These are phyloP conservation scores for Citrus trifoliata DNA, from an alignment of 345 rosid species.

Conservation along the genomic window DNA sequence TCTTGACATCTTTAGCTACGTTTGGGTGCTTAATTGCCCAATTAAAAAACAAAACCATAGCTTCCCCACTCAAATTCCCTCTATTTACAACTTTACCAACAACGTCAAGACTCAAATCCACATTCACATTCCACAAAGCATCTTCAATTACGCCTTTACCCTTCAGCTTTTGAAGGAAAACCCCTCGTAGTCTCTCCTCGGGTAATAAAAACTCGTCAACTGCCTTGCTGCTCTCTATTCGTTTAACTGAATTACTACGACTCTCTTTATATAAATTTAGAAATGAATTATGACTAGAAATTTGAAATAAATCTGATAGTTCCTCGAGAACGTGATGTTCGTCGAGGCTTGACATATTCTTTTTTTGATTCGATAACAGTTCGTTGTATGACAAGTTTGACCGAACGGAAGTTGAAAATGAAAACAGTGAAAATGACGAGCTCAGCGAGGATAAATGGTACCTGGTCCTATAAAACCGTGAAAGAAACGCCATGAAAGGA, in stretches of 20 bases:
- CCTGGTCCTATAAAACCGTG: conserved; percentile 15
- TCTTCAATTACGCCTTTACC: conserved; percentile 50
- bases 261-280: conserved; percentile 7
- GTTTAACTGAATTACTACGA: conserved; percentile 1
- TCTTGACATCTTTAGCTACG: conserved; percentile 38
- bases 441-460: conserved; percentile 9
- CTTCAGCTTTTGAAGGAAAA: conserved; percentile 68
- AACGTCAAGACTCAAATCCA: conserved; percentile 49
- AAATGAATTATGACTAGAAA: conserved; percentile 23
- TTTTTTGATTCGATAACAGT: conserved; percentile 1
- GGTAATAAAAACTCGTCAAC: conserved; percentile 55
- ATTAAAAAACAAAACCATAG: conserved; percentile 61
- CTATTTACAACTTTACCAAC: conserved; percentile 61
- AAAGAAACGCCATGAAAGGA: not conserved
- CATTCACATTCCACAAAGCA: conserved; percentile 44
- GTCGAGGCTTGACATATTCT: conserved; percentile 19
- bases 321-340: conserved; percentile 55
- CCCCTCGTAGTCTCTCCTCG: conserved; percentile 79
- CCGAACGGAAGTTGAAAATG: conserved; percentile 15
- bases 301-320: conserved; percentile 56
- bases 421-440: conserved; percentile 9
- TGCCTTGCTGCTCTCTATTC: conserved; percentile 10
- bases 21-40: conserved; percentile 70
- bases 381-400: conserved; percentile 8
- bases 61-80: conserved; percentile 70